Percentiles rank a stretch among this genome's conserved stretches.
These are phyloP conservation scores for Aspergillus caelatus DNA, from an alignment of 2,329 filamentous ascomycete genomes.

Conservation along the genomic window DNA sequence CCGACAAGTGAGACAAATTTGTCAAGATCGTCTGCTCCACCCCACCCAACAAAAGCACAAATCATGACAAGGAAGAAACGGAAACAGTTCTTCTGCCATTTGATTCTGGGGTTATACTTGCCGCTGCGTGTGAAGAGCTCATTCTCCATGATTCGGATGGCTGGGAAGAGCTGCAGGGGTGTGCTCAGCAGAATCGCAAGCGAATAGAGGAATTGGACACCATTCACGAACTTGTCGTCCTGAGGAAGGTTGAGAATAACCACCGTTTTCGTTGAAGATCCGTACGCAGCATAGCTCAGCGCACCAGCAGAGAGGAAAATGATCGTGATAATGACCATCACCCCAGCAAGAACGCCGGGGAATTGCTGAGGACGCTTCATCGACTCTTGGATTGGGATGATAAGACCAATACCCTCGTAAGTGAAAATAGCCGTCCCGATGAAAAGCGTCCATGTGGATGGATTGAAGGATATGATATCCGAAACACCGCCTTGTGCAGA, in stretches of 20 bases:
- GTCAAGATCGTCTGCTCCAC: constrained; percentile 88
- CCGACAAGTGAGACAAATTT: constrained; percentile 97
- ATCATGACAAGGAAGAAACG: constrained; percentile 88
- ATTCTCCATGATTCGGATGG: constrained; percentile 94
- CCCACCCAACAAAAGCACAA: constrained; percentile 87
- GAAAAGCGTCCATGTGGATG: constrained; percentile 91
- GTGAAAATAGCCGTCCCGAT: constrained; percentile 99
- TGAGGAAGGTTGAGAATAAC: constrained; percentile 95
- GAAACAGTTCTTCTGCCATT: constrained; percentile 99
- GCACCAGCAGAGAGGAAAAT: constrained; percentile 91
- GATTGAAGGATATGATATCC: constrained; percentile 89
- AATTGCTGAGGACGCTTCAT: constrained; percentile 93
- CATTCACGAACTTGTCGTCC: constrained; percentile 92
- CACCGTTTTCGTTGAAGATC: constrained; percentile 92
- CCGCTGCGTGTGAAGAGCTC: constrained; percentile 90
- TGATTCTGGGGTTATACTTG: constrained; percentile 98
- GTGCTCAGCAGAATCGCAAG: constrained; percentile 94
- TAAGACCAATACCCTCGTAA: constrained; percentile 94
- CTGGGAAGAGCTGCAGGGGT: constrained; percentile 94
- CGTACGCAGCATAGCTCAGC: constrained; percentile 93
- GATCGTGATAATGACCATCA: constrained; percentile 94
- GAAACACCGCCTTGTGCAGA: constrained; percentile 71
- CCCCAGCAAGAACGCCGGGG: constrained; percentile 79
- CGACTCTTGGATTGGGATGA: constrained; percentile 96
- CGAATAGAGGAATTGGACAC: constrained; percentile 96